Evolutionary conservation across 768 basidiomycete genomes (phyloP), one percentile per base, ranked within the genome.

Genomic region (Macrolepiota fuliginosa): DNA sequence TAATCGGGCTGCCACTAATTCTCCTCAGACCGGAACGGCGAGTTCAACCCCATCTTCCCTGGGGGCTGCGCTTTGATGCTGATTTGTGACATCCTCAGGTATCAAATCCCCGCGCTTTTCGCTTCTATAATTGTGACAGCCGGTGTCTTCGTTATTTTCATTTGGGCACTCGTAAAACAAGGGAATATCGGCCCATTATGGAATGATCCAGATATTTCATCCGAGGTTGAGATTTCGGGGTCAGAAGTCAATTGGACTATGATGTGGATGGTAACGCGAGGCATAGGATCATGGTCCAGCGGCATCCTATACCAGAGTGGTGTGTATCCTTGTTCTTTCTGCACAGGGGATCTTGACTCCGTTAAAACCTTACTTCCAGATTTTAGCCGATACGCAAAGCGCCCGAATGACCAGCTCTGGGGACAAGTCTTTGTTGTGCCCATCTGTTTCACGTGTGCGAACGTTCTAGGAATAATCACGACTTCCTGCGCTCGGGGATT

Each of bases 231-330:
- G 29, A 68, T 72, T 1, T 56, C 63, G 17, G 69, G 72, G 11
- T 63, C 69, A 3, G 58, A 59, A 4, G 58, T 73, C 3, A 67
- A 68, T 19, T 74, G 72, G 73, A 61, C 65, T 3, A 73, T 74
- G 70, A 70, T 73, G 69, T 59, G 72, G 37, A 64, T 69, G 55
- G 69, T 71, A 22, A 73, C 69, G 4, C 69, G 73, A 62, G 72
- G 72, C 2, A 71, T 74, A 19, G 73, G 73, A 6, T 70, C 67
- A 6, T 74, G 72, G 73, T 69, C 73, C 9, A 72, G 73, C 35
- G 72, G 71, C 2, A 65, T 65, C 15, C 54, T 65, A 27, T 65
- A 65, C 51, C 64, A 65, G 27, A 65, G 64, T 35, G 62, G 68
- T 69, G 52, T 25, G 64, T 19, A 4, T 37, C 22, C 22, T 36